Evolutionary conservation across 2,329 filamentous ascomycete species (phyloP), one percentile per base, ranked within the genome.

Genomic region (Beauveria pseudobassiana): DNA sequence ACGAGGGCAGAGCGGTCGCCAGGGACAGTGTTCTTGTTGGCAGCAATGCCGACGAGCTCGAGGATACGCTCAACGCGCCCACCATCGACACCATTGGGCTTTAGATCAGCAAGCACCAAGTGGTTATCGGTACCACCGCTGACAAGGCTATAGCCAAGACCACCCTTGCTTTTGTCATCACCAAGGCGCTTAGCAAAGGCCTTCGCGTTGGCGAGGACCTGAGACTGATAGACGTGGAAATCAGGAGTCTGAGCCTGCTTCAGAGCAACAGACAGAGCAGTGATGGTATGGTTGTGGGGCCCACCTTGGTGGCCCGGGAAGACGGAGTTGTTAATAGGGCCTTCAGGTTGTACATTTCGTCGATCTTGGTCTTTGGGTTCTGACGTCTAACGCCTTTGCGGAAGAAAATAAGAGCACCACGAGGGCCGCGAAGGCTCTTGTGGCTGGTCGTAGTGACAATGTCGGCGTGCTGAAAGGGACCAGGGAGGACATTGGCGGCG

Each of bases 221-320:
- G 88, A 70, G 90, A 81, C 77, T 99, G 95, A 78, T 99, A 99
- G 60, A 89, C 83, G 74, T 89, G 90, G 82, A 99, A 99, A 72
- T 96, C 93, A 54, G 88, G 85, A 6, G 87, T 87, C 73, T 93
- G 91, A 3, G 91, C 91, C 77, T 99, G 95, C 79, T 96, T 96
- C 63, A 99, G 83, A 14, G 95, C 95, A 54, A 99, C 95, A 22
- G 95, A 87, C 30, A 99, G 82, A 50, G 95, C 95, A 42, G 95
- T 96, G 75, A 99, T 99, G 69, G 95, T 99, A 81, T 99, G 95
- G 80, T 99, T 99, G 79, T 99, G 95, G 59, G 95, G 95, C 26
- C 95, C 95, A 73, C 95, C 95, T 76, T 99, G 95, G 77, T 99
- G 95, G 62, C 95, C 95, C 18, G 95, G 95, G 82, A 99, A 99